phyloP scores from a whole-genome alignment of 2,329 filamentous ascomycete species.

The Fusarium circinatum region DNA sequence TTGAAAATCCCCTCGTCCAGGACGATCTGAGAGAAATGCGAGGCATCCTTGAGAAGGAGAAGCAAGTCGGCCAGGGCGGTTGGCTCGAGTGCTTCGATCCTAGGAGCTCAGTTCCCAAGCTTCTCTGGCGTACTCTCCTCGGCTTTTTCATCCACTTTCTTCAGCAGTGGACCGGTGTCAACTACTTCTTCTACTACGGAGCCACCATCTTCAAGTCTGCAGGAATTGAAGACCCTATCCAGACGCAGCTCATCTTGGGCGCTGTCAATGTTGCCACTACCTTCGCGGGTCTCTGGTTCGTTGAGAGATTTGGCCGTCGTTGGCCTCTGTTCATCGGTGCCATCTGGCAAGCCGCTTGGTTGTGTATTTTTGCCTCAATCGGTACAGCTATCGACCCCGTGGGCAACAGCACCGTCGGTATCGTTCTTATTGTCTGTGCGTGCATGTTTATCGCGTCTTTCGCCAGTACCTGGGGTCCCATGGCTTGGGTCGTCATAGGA shows the following conservation, averaged over 20 bases:
- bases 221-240: conserved; percentile 72
- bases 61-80: conserved; percentile 56
- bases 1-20: conserved; percentile 57
- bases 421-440: conserved; percentile 76
- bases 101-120: conserved; percentile 61
- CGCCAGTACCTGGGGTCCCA: conserved; percentile 75
- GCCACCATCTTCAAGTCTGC: conserved; percentile 74
- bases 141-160: conserved; percentile 72
- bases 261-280: conserved; percentile 76
- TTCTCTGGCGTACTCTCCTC: conserved; percentile 71
- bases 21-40: conserved; percentile 65
- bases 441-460: conserved; percentile 81
- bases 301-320: conserved; percentile 75
- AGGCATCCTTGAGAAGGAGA: conserved; percentile 58
- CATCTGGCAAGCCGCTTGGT: conserved; percentile 73
- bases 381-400: conserved; percentile 58
- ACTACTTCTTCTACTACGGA: conserved; percentile 74
- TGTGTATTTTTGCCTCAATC: conserved; percentile 71
- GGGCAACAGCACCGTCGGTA: conserved; percentile 61
- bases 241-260: conserved; percentile 74
- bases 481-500: conserved; percentile 74
- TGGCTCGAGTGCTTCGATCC: conserved; percentile 72
- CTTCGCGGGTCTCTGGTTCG: conserved; percentile 73
- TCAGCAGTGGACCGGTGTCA: conserved; percentile 73
- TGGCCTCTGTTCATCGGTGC: conserved; percentile 73